Evolutionary conservation across 306 rosid species (phyloP).

Genomic region (Quercus wislizeni): DNA sequence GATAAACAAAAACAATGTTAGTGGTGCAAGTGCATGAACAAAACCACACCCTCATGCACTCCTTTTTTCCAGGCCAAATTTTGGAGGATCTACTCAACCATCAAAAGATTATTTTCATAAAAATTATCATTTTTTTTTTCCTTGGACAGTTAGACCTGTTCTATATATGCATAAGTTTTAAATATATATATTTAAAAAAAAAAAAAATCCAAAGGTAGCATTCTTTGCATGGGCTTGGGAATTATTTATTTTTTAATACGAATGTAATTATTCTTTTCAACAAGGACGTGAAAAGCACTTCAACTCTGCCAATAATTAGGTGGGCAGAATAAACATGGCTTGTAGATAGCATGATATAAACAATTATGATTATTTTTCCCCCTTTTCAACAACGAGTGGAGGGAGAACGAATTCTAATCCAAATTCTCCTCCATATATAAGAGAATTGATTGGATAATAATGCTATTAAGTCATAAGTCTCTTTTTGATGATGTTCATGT

Average conservation of each 20-base stretch:
- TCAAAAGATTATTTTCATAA: slow-evolving; percentile 34
- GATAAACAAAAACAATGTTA: slow-evolving; percentile 42
- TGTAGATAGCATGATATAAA: no score
- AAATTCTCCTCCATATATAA: no score
- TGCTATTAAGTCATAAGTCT: no score
- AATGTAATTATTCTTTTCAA: not conserved
- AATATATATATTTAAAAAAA: not conserved
- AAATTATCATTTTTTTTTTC: not conserved
- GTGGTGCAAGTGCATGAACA: slow-evolving; percentile 47
- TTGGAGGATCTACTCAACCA: slow-evolving; percentile 29
- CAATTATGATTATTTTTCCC: no score
- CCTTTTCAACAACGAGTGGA: no score
- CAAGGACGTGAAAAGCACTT: slow-evolving; percentile 43
- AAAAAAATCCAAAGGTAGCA: not conserved
- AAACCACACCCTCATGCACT: slow-evolving; percentile 35
- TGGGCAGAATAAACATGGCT: no score
- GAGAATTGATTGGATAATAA: no score
- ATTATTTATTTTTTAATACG: not conserved
- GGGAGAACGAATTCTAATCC: no score
- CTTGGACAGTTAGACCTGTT: no score
- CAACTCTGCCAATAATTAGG: not conserved
- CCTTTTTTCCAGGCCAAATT: slow-evolving; percentile 21
- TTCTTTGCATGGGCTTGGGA: not conserved
- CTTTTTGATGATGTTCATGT: no score
- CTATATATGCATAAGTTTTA: not conserved